A percentile compares a stretch with the other conserved stretches of the same genome.
Evolutionary conservation across 163 green algal genomes (phyloP).

Genomic region (Chlamydomonas reinhardtii): DNA sequence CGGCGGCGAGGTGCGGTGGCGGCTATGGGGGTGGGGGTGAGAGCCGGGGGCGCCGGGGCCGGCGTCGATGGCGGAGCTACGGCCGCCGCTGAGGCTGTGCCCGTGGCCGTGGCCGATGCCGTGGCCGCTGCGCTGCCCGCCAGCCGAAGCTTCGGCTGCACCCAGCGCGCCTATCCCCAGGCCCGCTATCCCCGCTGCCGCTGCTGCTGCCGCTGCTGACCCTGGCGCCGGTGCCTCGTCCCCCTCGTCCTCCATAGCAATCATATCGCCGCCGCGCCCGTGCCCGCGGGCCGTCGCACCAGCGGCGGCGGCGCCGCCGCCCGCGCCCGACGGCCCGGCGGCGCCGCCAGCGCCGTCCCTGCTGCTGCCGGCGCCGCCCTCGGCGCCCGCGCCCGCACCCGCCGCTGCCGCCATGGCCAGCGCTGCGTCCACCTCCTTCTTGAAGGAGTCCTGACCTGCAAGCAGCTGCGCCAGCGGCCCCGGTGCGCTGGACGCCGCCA

Average conservation of each 20-base stretch:
- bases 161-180: too few relatives aligned
- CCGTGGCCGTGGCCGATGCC: too few relatives aligned
- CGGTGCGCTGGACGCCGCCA: neutral
- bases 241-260: conserved; percentile 2
- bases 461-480: neutral
- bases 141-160: too few relatives aligned
- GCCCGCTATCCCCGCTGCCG: neutral
- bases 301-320: neutral
- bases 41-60: too few relatives aligned
- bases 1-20: too few relatives aligned
- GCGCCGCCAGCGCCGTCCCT: neutral
- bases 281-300: neutral
- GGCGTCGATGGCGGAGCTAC: too few relatives aligned
- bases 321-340: neutral
- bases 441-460: neutral
- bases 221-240: neutral
- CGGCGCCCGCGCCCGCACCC: neutral
- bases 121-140: too few relatives aligned
- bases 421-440: conserved; percentile 34
- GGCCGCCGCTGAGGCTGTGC: too few relatives aligned
- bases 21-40: too few relatives aligned
- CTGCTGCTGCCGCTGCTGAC: neutral
- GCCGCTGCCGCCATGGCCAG: conserved; percentile 16
- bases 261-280: neutral
- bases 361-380: neutral